Evolutionary conservation across 108 stramenopile genomes (phyloP).

Genomic region (Fistulifera pelliculosa): DNA sequence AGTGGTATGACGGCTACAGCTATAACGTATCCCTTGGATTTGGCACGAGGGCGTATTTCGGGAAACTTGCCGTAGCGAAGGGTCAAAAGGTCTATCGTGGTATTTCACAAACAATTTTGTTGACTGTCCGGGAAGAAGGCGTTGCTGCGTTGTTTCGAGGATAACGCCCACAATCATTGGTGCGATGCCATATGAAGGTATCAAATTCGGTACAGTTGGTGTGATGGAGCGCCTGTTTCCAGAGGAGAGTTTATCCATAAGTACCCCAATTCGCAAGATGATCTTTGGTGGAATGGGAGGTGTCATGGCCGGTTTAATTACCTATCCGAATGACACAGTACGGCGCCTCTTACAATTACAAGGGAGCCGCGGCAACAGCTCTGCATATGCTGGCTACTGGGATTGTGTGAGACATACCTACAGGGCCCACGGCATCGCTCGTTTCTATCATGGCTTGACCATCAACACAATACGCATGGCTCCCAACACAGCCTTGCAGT

Average conservation of each 20-base stretch:
- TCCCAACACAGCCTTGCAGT: constrained; percentile 83
- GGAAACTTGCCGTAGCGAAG: constrained; percentile 45
- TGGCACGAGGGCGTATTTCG: constrained; percentile 77
- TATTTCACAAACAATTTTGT: constrained; percentile 51
- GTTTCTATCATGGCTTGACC: constrained; percentile 69
- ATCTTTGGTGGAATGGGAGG: constrained; percentile 78
- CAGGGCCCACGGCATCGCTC: constrained; percentile 40
- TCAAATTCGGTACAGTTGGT: constrained; percentile 88
- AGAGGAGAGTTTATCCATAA: constrained; percentile 12
- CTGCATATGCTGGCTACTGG: constrained; percentile 66
- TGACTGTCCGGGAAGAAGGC: constrained; percentile 76
- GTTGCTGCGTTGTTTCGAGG: constrained; percentile 67
- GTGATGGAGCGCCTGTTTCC: constrained; percentile 65
- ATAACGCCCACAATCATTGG: constrained; percentile 75
- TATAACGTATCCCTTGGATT: constrained; percentile 79
- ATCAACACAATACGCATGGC: constrained; percentile 84
- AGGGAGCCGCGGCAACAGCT: constrained; percentile 68
- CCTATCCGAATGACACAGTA: constrained; percentile 88
- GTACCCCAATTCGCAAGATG: constrained; percentile 43
- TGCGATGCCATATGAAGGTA: constrained; percentile 85
- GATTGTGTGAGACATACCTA: constrained; percentile 74
- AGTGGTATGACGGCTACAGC: constrained; percentile 76
- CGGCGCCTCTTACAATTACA: constrained; percentile 81
- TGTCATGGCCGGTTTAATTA: constrained; percentile 67
- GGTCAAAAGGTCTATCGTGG: constrained; percentile 64